Evolutionary conservation across 2,329 filamentous ascomycete genomes (phyloP), one percentile per base, ranked within the genome.

Genomic region (Pestalotiopsis sp.): DNA sequence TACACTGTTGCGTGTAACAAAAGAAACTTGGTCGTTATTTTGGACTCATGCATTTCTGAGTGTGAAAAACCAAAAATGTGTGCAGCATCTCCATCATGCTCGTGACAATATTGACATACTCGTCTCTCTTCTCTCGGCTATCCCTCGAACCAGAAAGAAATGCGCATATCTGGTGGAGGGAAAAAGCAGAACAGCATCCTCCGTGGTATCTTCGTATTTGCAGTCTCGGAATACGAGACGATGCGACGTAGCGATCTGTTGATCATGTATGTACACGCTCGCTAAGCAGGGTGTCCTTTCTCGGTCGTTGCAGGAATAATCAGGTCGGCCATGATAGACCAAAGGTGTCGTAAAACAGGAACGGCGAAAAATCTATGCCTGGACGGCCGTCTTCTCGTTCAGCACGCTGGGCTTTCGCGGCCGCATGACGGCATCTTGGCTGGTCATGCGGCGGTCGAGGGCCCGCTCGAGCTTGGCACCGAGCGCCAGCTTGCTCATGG

Each of bases 381-480:
- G 20, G 62, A 64, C 45, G 62, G 49, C 49, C 6, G 63, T 60
- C 67, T 75, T 77, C 71, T 78, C 77, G 63, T 67, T 72, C 38
- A 77, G 20, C 49, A 62, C 66, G 23, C 45, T 38, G 41, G 23
- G 81, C 81, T 77, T 84, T 77, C 84, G 81, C 25, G 85, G 88
- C 72, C 92, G 90, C 86, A 96, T 95, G 80, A 93, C 91, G 73
- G 95, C 95, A 76, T 98, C 95, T 81, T 98, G 95, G 73, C 92
- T 84, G 36, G 89, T 92, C 94, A 97, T 96, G 76, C 95, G 89
- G 73, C 94, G 88, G 73, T 92, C 92, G 67, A 98, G 88, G 25
- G 95, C 94, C 70, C 95, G 90, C 79, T 97, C 94, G 56, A 97
- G 88, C 83, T 97, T 97, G 70, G 94, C 94, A 62, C 94, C 93